These are phyloP conservation scores for Neurospora sp. DNA, from an alignment of 2,329 filamentous ascomycete genomes.

Conservation along the genomic window DNA sequence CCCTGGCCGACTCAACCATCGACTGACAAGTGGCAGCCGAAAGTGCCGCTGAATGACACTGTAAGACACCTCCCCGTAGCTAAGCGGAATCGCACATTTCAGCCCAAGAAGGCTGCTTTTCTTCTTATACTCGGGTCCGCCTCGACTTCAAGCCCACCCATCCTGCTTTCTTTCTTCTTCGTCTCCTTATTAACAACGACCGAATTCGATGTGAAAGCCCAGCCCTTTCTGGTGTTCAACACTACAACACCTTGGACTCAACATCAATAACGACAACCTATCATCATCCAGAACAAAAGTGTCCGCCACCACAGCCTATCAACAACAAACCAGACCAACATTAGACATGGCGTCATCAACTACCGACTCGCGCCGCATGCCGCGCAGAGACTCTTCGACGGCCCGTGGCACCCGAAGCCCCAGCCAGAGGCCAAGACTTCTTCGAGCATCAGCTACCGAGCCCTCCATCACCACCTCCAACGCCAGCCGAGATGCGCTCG, in stretches of 20 bases:
- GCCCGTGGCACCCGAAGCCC: constrained; percentile 23
- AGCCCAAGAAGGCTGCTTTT: constrained; percentile 18
- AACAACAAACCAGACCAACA: constrained; percentile 3
- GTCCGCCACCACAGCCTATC: constrained; percentile 2
- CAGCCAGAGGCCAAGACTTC: constrained; percentile 38
- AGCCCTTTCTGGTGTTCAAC: not conserved
- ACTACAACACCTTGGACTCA: not conserved
- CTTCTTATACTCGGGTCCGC: constrained; percentile 2
- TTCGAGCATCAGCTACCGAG: constrained; percentile 46
- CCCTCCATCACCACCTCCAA: constrained; percentile 49
- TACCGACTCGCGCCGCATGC: constrained; percentile 25
- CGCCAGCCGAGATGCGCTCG: constrained; percentile 40
- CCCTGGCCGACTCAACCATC: constrained; percentile 19
- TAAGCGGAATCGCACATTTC: constrained; percentile 19
- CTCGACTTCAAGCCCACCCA: not conserved
- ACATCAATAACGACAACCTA: constrained; percentile 1
- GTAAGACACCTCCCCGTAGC: constrained; percentile 11
- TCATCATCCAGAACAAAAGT: constrained; percentile 4
- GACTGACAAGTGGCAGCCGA: constrained; percentile 26
- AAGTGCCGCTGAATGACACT: constrained; percentile 18
- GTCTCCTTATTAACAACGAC: not conserved
- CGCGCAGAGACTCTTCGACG: constrained; percentile 29
- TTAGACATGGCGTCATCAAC: constrained; percentile 26
- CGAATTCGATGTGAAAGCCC: constrained; percentile 5
- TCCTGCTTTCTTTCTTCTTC: constrained; percentile 1